Evolutionary conservation across 495 filamentous ascomycete species (phyloP), one percentile per base, ranked within the genome.

Genomic region (Aspergillus ellipticus): DNA sequence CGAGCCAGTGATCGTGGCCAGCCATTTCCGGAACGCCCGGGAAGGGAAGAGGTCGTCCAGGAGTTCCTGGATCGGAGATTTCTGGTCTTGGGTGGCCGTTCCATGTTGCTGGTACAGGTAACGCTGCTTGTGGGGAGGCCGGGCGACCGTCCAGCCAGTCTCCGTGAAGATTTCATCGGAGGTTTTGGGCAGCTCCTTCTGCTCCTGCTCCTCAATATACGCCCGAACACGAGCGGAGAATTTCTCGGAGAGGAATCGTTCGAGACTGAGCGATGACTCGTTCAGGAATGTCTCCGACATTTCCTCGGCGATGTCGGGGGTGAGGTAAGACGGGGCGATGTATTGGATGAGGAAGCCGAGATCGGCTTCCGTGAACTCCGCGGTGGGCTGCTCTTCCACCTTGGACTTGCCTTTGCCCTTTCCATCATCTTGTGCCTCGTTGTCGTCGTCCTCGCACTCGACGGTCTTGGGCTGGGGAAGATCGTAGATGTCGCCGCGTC

Each of bases 111-210:
- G 82, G 71, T 90, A 99, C 10, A 95, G 73, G 72, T 87, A 99
- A 4, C 92, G 89, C 62, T 96, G 92, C 71, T 97, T 99, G 73
- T 97, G 92, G 2, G 94, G 94, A 29, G 94, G 94, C 13, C 84
- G 79, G 19, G 94, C 89, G 13, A 94, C 86, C 39, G 80, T 81
- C 89, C 89, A 93, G 7, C 76, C 73, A 22, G 74, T 78, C 55
- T 61, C 56, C 4, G 79, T 77, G 57, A 89, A 80, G 51, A 89
- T 84, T 53, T 84, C 82, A 2, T 74, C 63, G 33, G 76, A 81
- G 24, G 73, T 74, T 6, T 46, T 28, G 17, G 73, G 75, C 11
- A 80, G 62, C 29, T 59, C 19, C 55, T 77, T 56, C 46, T 76
- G 73, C 57, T 93, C 88, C 56, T 85, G 81, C 4, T 75, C 73